These are phyloP conservation scores for Pythium grandisporangium DNA, from an alignment of 352 stramenopile species.

Conservation along the genomic window DNA sequence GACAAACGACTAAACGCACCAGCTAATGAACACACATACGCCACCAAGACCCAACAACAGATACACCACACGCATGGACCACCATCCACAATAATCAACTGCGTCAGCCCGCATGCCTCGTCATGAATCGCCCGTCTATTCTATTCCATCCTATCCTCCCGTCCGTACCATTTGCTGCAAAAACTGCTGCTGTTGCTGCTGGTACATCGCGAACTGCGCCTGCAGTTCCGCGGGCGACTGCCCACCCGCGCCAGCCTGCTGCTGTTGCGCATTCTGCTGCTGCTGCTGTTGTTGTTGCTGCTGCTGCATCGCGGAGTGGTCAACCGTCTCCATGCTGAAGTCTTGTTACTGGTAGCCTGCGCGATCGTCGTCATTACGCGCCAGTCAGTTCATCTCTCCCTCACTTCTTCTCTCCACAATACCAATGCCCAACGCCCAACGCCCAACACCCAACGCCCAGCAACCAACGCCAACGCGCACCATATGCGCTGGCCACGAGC, in stretches of 20 bases:
- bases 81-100: not conserved
- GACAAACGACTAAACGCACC: too few species aligned
- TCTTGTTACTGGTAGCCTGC: not conserved
- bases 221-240: conserved; percentile 16
- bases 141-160: too few species aligned
- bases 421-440: not conserved
- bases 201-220: conserved; percentile 62
- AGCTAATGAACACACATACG: too few species aligned
- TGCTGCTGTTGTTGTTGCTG: conserved; percentile 6
- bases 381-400: not conserved
- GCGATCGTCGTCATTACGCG: not conserved
- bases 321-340: conserved; percentile 16
- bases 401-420: not conserved
- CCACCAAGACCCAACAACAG: not conserved
- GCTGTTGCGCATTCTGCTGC: not conserved
- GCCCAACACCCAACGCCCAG: too few species aligned
- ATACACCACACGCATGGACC: not conserved
- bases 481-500: too few species aligned
- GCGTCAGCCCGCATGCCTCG: not conserved
- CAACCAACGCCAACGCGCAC: too few species aligned
- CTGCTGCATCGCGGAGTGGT: conserved; percentile 12
- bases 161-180: conserved; percentile 65
- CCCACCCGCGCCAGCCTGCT: not conserved
- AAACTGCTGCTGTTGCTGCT: conserved; percentile 70
- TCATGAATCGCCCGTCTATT: not conserved